These are phyloP conservation scores for Stipa capillata DNA, from an alignment of 176 grass and related monocot species.

Conservation along the genomic window DNA sequence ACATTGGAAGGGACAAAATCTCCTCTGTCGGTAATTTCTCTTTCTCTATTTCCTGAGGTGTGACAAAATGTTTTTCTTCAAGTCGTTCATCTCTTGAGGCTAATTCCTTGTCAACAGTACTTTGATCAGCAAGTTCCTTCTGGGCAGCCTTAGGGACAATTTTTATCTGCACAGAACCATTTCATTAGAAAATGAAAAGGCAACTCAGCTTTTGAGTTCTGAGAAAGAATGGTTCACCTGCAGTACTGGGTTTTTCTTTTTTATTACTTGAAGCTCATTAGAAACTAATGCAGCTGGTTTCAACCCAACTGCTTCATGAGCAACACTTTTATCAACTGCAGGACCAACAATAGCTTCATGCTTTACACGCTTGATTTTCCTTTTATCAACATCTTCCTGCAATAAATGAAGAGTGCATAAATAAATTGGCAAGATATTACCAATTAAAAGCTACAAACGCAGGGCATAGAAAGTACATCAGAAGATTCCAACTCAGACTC, in stretches of 20 bases:
- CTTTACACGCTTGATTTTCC: slow-evolving; percentile 44
- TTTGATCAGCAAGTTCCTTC: slow-evolving; percentile 34
- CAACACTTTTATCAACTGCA: slow-evolving; percentile 61
- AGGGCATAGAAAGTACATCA: slow-evolving; percentile 45
- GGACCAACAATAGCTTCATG: slow-evolving; percentile 55
- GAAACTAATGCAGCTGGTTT: slow-evolving; percentile 35
- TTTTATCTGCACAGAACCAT: slow-evolving; percentile 62
- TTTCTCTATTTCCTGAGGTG: slow-evolving; percentile 68
- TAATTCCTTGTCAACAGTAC: slow-evolving; percentile 23
- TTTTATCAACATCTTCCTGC: slow-evolving; percentile 42
- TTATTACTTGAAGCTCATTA: slow-evolving; percentile 44
- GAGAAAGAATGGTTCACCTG: slow-evolving; percentile 44
- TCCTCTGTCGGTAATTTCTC: slow-evolving; percentile 76
- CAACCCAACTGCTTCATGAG: slow-evolving; percentile 70
- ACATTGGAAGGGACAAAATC: slow-evolving; percentile 96
- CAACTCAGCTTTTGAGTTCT: background rate
- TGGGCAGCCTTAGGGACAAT: slow-evolving; percentile 40
- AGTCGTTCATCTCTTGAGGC: slow-evolving; percentile 29
- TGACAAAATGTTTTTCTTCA: slow-evolving; percentile 51
- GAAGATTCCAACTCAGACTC: slow-evolving; percentile 98
- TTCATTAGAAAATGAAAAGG: background rate
- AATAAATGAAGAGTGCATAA: background rate
- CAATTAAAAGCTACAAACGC: background rate
- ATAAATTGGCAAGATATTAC: background rate
- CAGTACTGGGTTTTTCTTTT: slow-evolving; percentile 83